phyloP scores from a whole-genome alignment of 2,329 filamentous ascomycete species.

The Penicillium sp. region DNA sequence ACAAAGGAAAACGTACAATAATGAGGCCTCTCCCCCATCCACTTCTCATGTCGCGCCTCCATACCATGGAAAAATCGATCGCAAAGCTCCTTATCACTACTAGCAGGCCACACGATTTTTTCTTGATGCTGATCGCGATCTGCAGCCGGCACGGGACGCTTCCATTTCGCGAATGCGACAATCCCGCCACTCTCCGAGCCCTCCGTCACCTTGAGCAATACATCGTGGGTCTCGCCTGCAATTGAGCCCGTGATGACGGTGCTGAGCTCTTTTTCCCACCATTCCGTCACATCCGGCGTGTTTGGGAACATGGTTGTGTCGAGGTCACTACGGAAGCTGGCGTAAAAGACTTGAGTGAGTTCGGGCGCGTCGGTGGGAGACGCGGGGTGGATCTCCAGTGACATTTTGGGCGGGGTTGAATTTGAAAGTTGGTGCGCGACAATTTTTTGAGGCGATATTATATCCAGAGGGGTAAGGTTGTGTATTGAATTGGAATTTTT shows the following conservation, averaged over 20 bases:
- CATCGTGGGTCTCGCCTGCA: conserved; percentile 1
- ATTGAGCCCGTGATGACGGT: neutral
- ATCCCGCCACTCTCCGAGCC: conserved; percentile 9
- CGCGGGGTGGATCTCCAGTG: conserved; percentile 17
- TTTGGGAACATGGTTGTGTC: conserved; percentile 27
- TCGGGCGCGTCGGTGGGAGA: conserved; percentile 17
- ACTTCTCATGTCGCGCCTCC: conserved; percentile 11
- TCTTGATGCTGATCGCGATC: conserved; percentile 11
- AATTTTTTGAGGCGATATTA: too few species aligned
- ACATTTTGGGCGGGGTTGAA: conserved; percentile 9
- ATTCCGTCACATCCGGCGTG: conserved; percentile 24
- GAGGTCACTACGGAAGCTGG: conserved; percentile 24
- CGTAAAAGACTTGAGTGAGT: conserved; percentile 24
- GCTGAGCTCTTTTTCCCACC: conserved; percentile 15
- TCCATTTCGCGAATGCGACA: conserved; percentile 29
- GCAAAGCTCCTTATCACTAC: conserved; percentile 22
- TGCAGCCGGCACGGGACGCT: conserved; percentile 12
- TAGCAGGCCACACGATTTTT: conserved; percentile 15
- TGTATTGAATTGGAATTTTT: neutral
- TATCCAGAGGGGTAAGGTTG: neutral
- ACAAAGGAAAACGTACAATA: conserved; percentile 25
- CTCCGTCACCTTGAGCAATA: conserved; percentile 17
- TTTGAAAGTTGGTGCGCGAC: neutral
- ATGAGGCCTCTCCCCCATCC: conserved; percentile 25
- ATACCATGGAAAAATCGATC: conserved; percentile 23